These are phyloP conservation scores for Pogostemon cablin DNA, from an alignment of 257 asterid species.

Conservation along the genomic window DNA sequence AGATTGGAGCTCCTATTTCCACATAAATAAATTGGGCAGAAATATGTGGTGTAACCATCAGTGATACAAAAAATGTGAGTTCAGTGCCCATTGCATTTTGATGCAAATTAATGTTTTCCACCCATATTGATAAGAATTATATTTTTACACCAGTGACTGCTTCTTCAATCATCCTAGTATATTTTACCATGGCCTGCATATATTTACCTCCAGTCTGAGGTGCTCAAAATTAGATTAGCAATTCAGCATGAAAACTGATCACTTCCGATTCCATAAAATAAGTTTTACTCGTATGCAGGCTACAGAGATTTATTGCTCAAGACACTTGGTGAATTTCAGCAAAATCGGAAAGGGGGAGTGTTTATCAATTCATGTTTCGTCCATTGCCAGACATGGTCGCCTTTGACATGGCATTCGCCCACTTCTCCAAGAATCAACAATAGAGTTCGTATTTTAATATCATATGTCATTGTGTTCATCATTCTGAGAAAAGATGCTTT, in stretches of 20 bases:
- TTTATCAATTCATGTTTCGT: conserved; percentile 80
- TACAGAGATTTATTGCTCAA: conserved; percentile 70
- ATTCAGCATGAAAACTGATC: neutral
- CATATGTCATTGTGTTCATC: conserved; percentile 13
- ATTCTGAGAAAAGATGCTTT: neutral
- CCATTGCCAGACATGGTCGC: conserved; percentile 88
- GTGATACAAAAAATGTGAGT: neutral
- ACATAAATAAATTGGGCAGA: neutral
- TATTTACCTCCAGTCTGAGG: neutral
- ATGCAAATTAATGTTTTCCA: conserved; percentile 4
- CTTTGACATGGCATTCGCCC: conserved; percentile 91
- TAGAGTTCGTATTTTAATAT: conserved; percentile 47
- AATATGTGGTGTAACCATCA: neutral
- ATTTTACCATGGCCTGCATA: neutral
- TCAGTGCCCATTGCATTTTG: neutral
- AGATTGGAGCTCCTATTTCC: neutral
- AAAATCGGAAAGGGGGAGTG: conserved; percentile 62
- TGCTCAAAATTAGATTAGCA: neutral
- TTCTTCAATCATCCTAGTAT: neutral
- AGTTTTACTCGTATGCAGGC: conserved; percentile 50
- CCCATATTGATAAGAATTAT: neutral
- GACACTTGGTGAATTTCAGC: conserved; percentile 50
- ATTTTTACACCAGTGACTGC: neutral
- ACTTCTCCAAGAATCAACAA: conserved; percentile 81
- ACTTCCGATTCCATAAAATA: conserved; percentile 13